Percentiles rank a stretch among this genome's conserved stretches.
These are phyloP conservation scores for Suillus fuscotomentosus DNA, from an alignment of 768 basidiomycete species.

Conservation along the genomic window DNA sequence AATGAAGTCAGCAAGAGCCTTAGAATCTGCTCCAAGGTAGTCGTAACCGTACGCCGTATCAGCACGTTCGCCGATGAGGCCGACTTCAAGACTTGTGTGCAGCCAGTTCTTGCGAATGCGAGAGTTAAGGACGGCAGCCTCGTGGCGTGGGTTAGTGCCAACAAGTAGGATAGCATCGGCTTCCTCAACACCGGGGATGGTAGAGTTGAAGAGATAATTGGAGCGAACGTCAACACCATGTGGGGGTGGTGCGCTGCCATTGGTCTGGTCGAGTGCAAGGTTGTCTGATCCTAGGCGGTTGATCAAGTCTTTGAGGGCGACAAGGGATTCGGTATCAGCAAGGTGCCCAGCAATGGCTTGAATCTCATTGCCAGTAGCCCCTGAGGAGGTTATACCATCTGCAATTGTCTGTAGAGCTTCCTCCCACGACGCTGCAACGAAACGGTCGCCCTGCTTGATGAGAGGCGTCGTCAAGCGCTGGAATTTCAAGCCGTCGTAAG, in stretches of 20 bases:
- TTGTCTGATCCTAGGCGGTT: slow-evolving; percentile 97
- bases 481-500: slow-evolving; percentile 93
- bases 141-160: slow-evolving; percentile 96
- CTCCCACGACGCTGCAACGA: slow-evolving; percentile 89
- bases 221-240: slow-evolving; percentile 89
- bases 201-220: slow-evolving; percentile 95
- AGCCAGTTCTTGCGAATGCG: slow-evolving; percentile 96
- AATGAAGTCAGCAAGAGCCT: slow-evolving; percentile 74
- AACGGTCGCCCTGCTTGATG: slow-evolving; percentile 88
- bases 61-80: slow-evolving; percentile 85
- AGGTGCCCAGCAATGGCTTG: slow-evolving; percentile 92
- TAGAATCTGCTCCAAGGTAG: slow-evolving; percentile 76
- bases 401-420: slow-evolving; percentile 77
- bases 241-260: slow-evolving; percentile 65
- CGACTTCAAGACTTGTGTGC: slow-evolving; percentile 82
- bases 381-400: slow-evolving; percentile 74
- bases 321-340: slow-evolving; percentile 92
- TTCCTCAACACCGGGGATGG: slow-evolving; percentile 85
- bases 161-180: slow-evolving; percentile 93
- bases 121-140: slow-evolving; percentile 92
- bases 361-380: slow-evolving; percentile 89
- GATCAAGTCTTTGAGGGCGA: slow-evolving; percentile 89
- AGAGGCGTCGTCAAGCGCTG: slow-evolving; percentile 94
- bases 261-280: slow-evolving; percentile 71
- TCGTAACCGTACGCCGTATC: slow-evolving; percentile 95